Base-by-base conservation (phyloP, 345 rosid species). In the Camelina hispida region DNA sequence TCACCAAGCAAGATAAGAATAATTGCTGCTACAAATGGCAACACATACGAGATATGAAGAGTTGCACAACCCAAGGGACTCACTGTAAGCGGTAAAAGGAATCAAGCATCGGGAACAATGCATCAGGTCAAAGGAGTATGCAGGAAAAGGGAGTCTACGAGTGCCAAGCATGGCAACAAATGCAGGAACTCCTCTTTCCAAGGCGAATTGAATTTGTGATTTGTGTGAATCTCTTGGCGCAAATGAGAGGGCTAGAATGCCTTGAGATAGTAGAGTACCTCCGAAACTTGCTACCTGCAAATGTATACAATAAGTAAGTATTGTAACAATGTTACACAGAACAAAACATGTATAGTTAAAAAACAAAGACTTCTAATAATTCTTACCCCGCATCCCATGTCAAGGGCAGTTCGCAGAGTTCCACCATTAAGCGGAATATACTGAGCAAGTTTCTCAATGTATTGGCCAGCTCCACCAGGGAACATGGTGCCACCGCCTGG, bases 401-500 rank as follows among this genome's bases (percentile, higher is more conserved):
- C 99, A 74, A 95, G 99, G 16, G 96, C 99, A 79, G 98, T 93
- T 81, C 99, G 81, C 28, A 95, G 74, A 76, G 81, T 81, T 57
- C 98, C 98, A 3, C 83, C 85, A 14, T 72, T 78, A 7, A 95
- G 80, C 0, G 94, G 98, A 62, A 93, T 87, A 76, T 92, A 89
- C 83, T 89, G 91, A 7, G 86, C 85, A 52, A 96, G 98, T 40
- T 91, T 96, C 35, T 89, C 94, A 20, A 96, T 88, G 75, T 96
- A 96, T 9, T 85, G 88, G 5, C 86, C 86, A 1, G 97, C 97
- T 59, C 99, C 99, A 14, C 93, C 96, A 13, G 99, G 93, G 42
- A 90, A 96, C 99, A 93, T 96, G 0, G 99, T 96, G 73, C 98
- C 99, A 50, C 99, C 99, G 30, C 99, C 99, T 15, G 99, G 99